Evolutionary conservation across 2,329 filamentous ascomycete species (phyloP).

Genomic region (Ophiostoma quercus): DNA sequence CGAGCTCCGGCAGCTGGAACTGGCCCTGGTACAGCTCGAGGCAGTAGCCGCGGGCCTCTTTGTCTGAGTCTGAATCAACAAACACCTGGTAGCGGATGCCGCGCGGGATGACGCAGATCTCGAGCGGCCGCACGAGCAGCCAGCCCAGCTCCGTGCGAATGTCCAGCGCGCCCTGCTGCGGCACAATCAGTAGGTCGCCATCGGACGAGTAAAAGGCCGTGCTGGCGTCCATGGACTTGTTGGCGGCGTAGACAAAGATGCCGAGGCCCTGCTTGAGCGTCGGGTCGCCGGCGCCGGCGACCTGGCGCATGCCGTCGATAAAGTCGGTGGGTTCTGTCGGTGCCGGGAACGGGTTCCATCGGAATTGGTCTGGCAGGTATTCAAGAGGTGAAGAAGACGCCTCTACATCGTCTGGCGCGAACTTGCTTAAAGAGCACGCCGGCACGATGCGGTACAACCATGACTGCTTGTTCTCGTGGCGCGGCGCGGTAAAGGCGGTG

Average conservation of each 20-base stretch:
- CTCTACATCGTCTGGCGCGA: constrained; percentile 33
- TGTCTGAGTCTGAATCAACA: too few species aligned
- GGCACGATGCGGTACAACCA: constrained; percentile 69
- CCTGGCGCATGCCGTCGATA: constrained; percentile 56
- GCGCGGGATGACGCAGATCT: constrained; percentile 71
- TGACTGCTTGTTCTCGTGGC: constrained; percentile 63
- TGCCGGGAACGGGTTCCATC: constrained; percentile 74
- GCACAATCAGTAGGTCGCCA: constrained; percentile 70
- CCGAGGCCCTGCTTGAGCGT: constrained; percentile 73
- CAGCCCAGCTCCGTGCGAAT: constrained; percentile 73
- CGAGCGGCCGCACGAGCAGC: constrained; percentile 69
- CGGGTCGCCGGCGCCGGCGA: constrained; percentile 75
- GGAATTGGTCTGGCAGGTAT: constrained; percentile 73
- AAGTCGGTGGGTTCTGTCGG: constrained; percentile 43
- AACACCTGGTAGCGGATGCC: constrained; percentile 68
- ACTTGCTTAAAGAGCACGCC: constrained; percentile 56
- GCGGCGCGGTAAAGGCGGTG: constrained; percentile 64
- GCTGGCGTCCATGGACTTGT: constrained; percentile 67
- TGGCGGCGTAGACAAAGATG: constrained; percentile 75
- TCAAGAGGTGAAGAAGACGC: constrained; percentile 42
- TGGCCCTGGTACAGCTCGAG: constrained; percentile 69
- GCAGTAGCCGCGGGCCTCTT: constrained; percentile 62
- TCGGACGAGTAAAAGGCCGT: constrained; percentile 81
- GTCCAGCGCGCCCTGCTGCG: constrained; percentile 68
- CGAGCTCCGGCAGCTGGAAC: constrained; percentile 65